Conservation (phyloP, 192 early-diverging fungal genomes). For the Pilobolus umbonatus region DNA sequence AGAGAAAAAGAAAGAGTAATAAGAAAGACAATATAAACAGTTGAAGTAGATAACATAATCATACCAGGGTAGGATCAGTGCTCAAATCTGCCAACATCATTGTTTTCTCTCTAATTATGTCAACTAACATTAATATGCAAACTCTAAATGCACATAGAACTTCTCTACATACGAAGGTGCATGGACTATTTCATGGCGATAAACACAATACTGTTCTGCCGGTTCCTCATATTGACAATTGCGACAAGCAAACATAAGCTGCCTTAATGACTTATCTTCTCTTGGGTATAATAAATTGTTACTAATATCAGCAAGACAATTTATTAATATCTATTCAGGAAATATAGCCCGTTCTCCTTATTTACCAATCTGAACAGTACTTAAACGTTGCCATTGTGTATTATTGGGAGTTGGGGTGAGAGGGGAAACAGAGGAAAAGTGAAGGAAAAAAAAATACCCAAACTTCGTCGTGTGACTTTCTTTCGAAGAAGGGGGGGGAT, state of each 20-base stretch:
- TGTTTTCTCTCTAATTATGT: slow-evolving; percentile 57
- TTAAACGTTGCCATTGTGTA: slow-evolving; percentile 45
- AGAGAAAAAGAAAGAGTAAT: neutral
- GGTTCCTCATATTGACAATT: slow-evolving; percentile 72
- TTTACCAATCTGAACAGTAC: slow-evolving; percentile 51
- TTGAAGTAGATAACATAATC: neutral
- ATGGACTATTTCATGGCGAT: slow-evolving; percentile 68
- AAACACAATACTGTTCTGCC: slow-evolving; percentile 67
- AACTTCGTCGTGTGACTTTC: no score
- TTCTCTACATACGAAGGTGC: slow-evolving; percentile 38
- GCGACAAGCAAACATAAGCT: slow-evolving; percentile 68
- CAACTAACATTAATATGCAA: slow-evolving; percentile 66
- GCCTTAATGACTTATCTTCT: slow-evolving; percentile 53
- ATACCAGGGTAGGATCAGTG: slow-evolving; percentile 69
- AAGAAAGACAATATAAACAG: neutral
- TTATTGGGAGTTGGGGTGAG: neutral
- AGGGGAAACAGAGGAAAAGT: slow-evolving; percentile 6
- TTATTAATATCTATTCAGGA: neutral
- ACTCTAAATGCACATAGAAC: slow-evolving; percentile 36
- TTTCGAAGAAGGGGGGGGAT: no score
- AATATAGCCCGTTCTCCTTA: neutral
- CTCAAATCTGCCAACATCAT: slow-evolving; percentile 70
- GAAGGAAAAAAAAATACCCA: slow-evolving; percentile 15
- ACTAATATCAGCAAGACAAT: slow-evolving; percentile 32
- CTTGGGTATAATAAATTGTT: slow-evolving; percentile 80